phyloP scores from a whole-genome alignment of 2,329 filamentous ascomycete genomes.

The Aspergillus caelatus region DNA sequence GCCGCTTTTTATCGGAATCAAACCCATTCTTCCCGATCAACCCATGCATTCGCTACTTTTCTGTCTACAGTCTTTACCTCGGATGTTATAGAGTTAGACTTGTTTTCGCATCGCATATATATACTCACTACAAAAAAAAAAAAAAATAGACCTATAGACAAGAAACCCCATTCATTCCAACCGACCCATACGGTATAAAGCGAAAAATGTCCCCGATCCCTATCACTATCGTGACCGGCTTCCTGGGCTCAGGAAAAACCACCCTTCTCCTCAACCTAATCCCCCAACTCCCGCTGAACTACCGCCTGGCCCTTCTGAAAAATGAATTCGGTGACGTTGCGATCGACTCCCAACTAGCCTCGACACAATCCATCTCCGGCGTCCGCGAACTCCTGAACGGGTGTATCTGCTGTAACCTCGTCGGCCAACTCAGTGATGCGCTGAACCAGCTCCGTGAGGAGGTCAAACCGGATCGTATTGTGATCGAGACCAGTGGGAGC shows the following conservation, averaged over 20 bases:
- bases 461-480: constrained; percentile 75
- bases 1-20: constrained; percentile 3
- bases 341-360: constrained; percentile 88
- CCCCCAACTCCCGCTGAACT: constrained; percentile 82
- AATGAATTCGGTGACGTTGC: constrained; percentile 98
- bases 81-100: neutral
- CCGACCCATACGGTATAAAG: neutral
- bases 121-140: neutral
- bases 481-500: constrained; percentile 89
- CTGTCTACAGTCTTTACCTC: neutral
- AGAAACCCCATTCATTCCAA: no score
- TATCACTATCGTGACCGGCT: constrained; percentile 94
- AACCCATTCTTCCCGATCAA: constrained; percentile 2
- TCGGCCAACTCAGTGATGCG: constrained; percentile 83
- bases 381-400: constrained; percentile 93
- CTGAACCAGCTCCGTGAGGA: constrained; percentile 70
- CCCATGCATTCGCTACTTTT: neutral
- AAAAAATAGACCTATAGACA: neutral
- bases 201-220: constrained; percentile 69
- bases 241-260: constrained; percentile 94
- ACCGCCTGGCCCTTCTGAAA: constrained; percentile 92
- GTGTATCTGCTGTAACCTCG: constrained; percentile 98
- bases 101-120: neutral
- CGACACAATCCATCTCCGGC: constrained; percentile 79
- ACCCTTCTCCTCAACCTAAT: constrained; percentile 93